A percentile compares a stretch with the other conserved stretches of the same genome.
These are phyloP conservation scores for Scheffersomyces cryptocercus DNA, from an alignment of 1,139 yeast genomes.

Conservation along the genomic window DNA sequence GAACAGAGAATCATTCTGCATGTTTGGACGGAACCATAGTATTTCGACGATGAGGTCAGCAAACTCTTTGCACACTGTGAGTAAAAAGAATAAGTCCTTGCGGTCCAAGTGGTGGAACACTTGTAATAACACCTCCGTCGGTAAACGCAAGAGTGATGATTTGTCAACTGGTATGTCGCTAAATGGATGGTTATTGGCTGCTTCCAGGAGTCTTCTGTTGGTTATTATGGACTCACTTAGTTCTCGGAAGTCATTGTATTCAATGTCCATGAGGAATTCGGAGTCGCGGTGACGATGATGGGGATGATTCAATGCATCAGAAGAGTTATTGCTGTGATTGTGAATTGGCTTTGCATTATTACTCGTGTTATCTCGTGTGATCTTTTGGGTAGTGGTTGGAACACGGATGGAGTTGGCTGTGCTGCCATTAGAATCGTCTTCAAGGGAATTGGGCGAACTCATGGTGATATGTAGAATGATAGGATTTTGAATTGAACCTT, in stretches of 20 bases:
- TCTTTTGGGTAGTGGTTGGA: neutral
- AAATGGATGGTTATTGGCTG: constrained; percentile 21
- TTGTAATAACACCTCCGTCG: constrained; percentile 77
- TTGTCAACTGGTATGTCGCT: constrained; percentile 15
- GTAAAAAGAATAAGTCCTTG: constrained; percentile 65
- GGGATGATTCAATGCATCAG: constrained; percentile 15
- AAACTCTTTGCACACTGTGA: constrained; percentile 82
- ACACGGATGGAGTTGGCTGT: constrained; percentile 4
- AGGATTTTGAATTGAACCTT: too few species aligned
- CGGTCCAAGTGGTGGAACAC: constrained; percentile 69
- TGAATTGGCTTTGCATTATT: neutral
- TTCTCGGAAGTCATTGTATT: constrained; percentile 37
- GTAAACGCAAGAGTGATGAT: constrained; percentile 60
- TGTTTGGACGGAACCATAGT: constrained; percentile 88
- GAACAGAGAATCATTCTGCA: constrained; percentile 55
- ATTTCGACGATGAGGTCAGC: constrained; percentile 77
- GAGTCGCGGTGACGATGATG: constrained; percentile 10
- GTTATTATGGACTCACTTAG: constrained; percentile 36
- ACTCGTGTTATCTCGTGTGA: neutral
- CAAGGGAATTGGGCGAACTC: constrained; percentile 36
- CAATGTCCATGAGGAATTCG: constrained; percentile 36
- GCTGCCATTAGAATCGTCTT: constrained; percentile 17
- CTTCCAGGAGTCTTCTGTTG: constrained; percentile 24
- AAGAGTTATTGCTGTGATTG: constrained; percentile 1
- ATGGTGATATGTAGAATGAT: constrained; percentile 9